Conservation (phyloP, 2,329 filamentous ascomycete genomes). For the Calonectria henricotiae region DNA sequence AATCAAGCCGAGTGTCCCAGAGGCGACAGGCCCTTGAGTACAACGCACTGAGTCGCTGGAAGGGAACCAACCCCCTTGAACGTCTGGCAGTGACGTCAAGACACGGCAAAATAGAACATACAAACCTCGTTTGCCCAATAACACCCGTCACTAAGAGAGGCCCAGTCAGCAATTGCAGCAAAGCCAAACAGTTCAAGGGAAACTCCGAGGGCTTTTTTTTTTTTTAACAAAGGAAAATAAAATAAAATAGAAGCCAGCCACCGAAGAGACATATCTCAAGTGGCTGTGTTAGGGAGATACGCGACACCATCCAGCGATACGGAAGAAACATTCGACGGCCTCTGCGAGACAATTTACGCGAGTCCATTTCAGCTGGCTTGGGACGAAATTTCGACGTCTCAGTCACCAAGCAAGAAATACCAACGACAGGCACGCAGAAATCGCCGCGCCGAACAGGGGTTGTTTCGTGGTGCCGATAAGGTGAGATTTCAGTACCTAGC, state of each 20-base stretch:
- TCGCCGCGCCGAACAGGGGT: slow-evolving; percentile 33
- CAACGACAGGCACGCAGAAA: slow-evolving; percentile 38
- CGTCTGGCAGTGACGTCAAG: slow-evolving; percentile 27
- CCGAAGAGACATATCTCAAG: slow-evolving; percentile 18
- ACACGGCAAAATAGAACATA: slow-evolving; percentile 16
- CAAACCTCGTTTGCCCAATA: slow-evolving; percentile 24
- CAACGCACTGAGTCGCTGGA: slow-evolving; percentile 22
- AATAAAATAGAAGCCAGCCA: slow-evolving; percentile 9
- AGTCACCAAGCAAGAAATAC: slow-evolving; percentile 17
- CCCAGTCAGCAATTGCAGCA: slow-evolving; percentile 10
- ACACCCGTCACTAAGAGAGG: slow-evolving; percentile 18
- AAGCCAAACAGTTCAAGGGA: not conserved
- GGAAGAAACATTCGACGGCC: slow-evolving; percentile 25
- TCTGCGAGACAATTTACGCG: slow-evolving; percentile 22
- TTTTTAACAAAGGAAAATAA: slow-evolving; percentile 1
- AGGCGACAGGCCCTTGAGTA: slow-evolving; percentile 18
- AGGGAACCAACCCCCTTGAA: not conserved
- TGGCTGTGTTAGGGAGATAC: slow-evolving; percentile 15
- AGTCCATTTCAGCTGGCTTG: slow-evolving; percentile 14
- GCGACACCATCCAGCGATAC: slow-evolving; percentile 16
- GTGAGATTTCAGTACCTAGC: slow-evolving; percentile 48
- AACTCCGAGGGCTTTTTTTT: not conserved
- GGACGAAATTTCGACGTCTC: slow-evolving; percentile 32
- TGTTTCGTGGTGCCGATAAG: slow-evolving; percentile 48
- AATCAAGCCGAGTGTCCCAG: slow-evolving; percentile 17